Evolutionary conservation across 768 basidiomycete genomes (phyloP).

Genomic region (Phylloporus rhodoxanthus): DNA sequence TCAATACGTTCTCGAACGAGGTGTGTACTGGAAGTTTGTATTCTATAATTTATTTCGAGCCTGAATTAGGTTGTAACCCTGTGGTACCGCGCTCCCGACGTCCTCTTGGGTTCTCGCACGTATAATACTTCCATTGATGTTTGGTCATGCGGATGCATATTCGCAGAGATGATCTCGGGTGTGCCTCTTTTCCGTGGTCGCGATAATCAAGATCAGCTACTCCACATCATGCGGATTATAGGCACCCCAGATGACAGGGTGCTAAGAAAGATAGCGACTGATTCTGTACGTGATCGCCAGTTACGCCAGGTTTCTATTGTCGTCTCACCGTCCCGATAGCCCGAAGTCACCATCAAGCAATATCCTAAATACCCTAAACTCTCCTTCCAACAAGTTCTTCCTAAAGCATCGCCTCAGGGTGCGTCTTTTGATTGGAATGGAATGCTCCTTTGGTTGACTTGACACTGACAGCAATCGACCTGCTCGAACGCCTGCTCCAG

Average conservation of each 20-base stretch:
- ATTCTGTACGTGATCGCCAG: conserved; percentile 57
- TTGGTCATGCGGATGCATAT: conserved; percentile 98
- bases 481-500: conserved; percentile 90
- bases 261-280: conserved; percentile 80
- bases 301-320: neutral
- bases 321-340: conserved; percentile 39
- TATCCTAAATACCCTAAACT: conserved; percentile 86
- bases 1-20: conserved; percentile 99
- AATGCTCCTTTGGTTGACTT: conserved; percentile 1
- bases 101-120: conserved; percentile 91
- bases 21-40: conserved; percentile 28
- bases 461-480: conserved; percentile 62
- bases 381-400: conserved; percentile 72
- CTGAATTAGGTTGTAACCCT: conserved; percentile 85
- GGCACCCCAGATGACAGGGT: conserved; percentile 90
- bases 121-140: conserved; percentile 98
- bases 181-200: conserved; percentile 94
- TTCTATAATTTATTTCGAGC: neutral
- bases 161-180: conserved; percentile 99
- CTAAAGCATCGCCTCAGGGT: conserved; percentile 85
- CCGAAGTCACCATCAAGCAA: conserved; percentile 76
- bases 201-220: conserved; percentile 96
- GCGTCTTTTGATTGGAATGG: conserved; percentile 2
- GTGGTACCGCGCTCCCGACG: conserved; percentile 98
- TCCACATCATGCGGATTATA: conserved; percentile 95